Percentiles rank a stretch among this genome's conserved stretches.
phyloP scores from a whole-genome alignment of 768 basidiomycete species.

The Piloderma croceum region DNA sequence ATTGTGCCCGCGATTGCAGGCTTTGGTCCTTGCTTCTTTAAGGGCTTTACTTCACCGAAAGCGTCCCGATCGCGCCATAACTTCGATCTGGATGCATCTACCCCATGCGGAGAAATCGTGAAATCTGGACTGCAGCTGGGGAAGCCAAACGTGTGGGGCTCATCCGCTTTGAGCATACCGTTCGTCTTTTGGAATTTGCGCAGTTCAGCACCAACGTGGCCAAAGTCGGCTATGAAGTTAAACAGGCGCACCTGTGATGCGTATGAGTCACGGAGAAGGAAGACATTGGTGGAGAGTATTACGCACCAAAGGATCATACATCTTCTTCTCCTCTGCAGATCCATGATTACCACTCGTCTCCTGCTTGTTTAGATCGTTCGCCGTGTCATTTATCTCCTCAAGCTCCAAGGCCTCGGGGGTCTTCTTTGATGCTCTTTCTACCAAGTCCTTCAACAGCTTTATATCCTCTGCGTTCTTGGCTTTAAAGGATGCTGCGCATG shows the following conservation, averaged over 20 bases:
- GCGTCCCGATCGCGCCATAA: conserved; percentile 10
- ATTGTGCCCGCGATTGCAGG: conserved; percentile 5
- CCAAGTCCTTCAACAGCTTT: too few species aligned
- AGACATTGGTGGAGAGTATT: conserved; percentile 1
- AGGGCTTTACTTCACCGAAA: conserved; percentile 13
- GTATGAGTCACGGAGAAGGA: conserved; percentile 1
- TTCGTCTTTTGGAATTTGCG: too few species aligned
- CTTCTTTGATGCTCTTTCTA: too few species aligned
- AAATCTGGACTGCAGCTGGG: too few species aligned
- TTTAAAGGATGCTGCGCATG: too few species aligned
- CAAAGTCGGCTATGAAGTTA: conserved; percentile 10
- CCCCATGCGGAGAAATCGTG: too few species aligned
- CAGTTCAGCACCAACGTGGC: too few species aligned
- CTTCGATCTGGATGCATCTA: too few species aligned
- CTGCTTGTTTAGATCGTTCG: conserved; percentile 3
- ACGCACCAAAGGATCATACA: conserved; percentile 10
- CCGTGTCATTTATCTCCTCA: conserved; percentile 6
- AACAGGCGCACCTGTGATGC: conserved; percentile 10
- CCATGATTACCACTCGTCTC: conserved; percentile 5
- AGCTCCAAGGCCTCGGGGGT: too few species aligned
- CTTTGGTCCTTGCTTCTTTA: conserved; percentile 14
- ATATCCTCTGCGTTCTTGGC: too few species aligned
- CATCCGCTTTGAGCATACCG: too few species aligned
- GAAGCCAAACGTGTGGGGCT: too few species aligned
- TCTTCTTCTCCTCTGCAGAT: conserved; percentile 9